Base-by-base conservation (phyloP, 805 yeast genomes). In the Zygoascus biomembranicola region DNA sequence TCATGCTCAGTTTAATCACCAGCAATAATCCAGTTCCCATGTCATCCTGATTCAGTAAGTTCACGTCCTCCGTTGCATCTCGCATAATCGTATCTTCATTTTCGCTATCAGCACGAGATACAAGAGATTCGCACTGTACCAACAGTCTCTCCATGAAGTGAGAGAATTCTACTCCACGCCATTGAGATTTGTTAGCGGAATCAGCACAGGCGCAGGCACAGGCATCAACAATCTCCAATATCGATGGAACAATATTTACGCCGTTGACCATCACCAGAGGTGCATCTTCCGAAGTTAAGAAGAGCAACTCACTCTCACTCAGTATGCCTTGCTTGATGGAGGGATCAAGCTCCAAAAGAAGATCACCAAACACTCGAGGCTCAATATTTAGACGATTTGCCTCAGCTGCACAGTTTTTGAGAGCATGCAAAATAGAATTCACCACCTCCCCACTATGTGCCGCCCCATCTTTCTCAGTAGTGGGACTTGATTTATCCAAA, bases 1-100 rank as follows among this genome's bases (percentile, higher is more conserved):
- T 63, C 58, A 64, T 57, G 39, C 54, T 50, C 26, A 64, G 57
- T 52, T 64, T 64, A 28, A 61, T 58, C 32, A 64, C 56, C 35
- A 64, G 46, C 45, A 55, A 31, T 5, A 63, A 55, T 0, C 57
- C 64, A 39, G 32, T 43, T 13, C 18, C 41, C 20, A 32, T 3
- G 10, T 10, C 20, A 18, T 42, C 44, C 13, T 18, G 44, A 10
- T 42, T 18, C 6, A 11, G 23, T n/a, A n/a, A n/a, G 19, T 37
- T 55, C 32, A 31, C 50, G 5, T 49, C 46, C 4, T 20, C 47
- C 8, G 20, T 13, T 10, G 28, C 39, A 26, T 41, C 51, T 11
- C 47, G 44, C 8, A 46, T 18, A 45, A n/a, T 42, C 19, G 54
- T 55, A 47, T 55, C 43, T 28, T 49, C 53, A 14, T 46, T 31